A percentile compares a stretch with the other conserved stretches of the same genome.
These are phyloP conservation scores for Metschnikowia drakensbergensis DNA, from an alignment of 805 yeast genomes.

Conservation along the genomic window DNA sequence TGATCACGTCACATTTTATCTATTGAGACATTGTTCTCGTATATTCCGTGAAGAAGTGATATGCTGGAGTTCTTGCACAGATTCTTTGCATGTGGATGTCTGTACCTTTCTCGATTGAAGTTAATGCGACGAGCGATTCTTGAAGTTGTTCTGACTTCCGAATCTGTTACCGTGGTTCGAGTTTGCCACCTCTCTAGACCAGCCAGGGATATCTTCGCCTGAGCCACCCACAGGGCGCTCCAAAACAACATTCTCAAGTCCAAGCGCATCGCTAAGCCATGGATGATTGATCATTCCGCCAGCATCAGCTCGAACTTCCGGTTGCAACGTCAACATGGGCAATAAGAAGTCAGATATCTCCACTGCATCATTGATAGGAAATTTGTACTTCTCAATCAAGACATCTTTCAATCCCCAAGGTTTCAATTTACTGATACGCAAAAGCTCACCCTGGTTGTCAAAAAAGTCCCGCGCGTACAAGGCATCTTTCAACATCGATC, in stretches of 20 bases:
- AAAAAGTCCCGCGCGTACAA: constrained; percentile 23
- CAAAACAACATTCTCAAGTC: constrained; percentile 62
- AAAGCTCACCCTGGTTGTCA: constrained; percentile 29
- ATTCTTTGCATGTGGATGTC: background rate
- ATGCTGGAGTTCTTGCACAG: background rate
- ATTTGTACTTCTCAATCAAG: constrained; percentile 46
- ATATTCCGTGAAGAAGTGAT: background rate
- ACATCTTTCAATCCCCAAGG: constrained; percentile 51
- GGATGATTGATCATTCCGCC: constrained; percentile 91
- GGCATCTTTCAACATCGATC: constrained; percentile 38
- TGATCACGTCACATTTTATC: background rate
- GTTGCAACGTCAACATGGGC: constrained; percentile 82
- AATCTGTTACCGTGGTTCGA: constrained; percentile 10
- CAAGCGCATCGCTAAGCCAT: constrained; percentile 76
- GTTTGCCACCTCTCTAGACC: constrained; percentile 62
- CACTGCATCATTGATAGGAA: constrained; percentile 59
- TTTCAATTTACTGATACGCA: constrained; percentile 45
- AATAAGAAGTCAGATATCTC: constrained; percentile 70
- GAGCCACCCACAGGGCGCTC: constrained; percentile 74
- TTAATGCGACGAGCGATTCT: constrained; percentile 2
- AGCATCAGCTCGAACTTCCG: constrained; percentile 85
- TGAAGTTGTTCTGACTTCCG: background rate
- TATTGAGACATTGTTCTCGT: background rate
- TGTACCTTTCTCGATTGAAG: background rate
- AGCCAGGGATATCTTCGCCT: constrained; percentile 90